A percentile compares a stretch with the other conserved stretches of the same genome.
Conservation (phyloP, 2,329 filamentous ascomycete genomes). For the Ambrosiella xylebori region DNA sequence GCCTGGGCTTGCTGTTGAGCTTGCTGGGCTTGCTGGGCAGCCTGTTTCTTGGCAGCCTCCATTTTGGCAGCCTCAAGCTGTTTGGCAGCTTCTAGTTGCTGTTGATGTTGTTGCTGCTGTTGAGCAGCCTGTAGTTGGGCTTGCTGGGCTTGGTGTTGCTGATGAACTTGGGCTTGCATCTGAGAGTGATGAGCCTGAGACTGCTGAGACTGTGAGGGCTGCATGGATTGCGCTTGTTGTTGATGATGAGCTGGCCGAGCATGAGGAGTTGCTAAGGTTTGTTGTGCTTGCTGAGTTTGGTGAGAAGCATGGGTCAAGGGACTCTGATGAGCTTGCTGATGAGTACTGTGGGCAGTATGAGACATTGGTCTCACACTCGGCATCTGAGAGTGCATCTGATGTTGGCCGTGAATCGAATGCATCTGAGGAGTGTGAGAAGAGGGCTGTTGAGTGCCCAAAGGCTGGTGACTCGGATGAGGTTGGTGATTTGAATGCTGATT, state of each 20-base stretch:
- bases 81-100: too few species aligned
- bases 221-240: slow-evolving; percentile 15
- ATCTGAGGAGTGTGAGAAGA: slow-evolving; percentile 10
- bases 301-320: slow-evolving; percentile 9
- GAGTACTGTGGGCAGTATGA: slow-evolving; percentile 8
- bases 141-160: slow-evolving; percentile 3
- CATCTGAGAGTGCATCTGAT: slow-evolving; percentile 11
- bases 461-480: slow-evolving; percentile 18
- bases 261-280: slow-evolving; percentile 11
- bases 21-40: not conserved
- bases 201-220: slow-evolving; percentile 16
- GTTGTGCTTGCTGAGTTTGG: slow-evolving; percentile 13
- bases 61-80: too few species aligned
- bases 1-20: not conserved
- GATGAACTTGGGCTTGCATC: not conserved
- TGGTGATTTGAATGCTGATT: slow-evolving; percentile 24
- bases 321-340: slow-evolving; percentile 11
- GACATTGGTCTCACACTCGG: slow-evolving; percentile 6
- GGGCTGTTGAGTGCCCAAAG: slow-evolving; percentile 17
- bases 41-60: not conserved
- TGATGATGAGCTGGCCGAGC: slow-evolving; percentile 15
- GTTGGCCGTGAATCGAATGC: slow-evolving; percentile 7
- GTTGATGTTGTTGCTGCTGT: slow-evolving; percentile 17
- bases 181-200: slow-evolving; percentile 14
- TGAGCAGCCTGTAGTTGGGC: slow-evolving; percentile 10